Percentiles rank a stretch among this genome's conserved stretches.
These are phyloP conservation scores for Debaryomyces hansenii DNA, from an alignment of 805 yeast genomes.

Conservation along the genomic window DNA sequence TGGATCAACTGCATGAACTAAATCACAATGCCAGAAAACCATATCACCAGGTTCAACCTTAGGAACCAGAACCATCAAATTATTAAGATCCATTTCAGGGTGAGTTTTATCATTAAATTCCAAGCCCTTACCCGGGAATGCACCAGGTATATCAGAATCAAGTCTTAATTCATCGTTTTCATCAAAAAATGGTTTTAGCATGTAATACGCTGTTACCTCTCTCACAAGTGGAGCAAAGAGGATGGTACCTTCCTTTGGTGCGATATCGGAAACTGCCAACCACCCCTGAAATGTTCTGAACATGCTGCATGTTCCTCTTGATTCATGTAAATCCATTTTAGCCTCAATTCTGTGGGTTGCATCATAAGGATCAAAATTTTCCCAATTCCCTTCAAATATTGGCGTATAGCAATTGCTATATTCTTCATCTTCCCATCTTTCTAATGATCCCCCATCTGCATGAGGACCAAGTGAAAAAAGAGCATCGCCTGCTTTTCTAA, in stretches of 20 bases:
- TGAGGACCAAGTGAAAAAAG: slow-evolving; percentile 35
- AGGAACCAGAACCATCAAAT: slow-evolving; percentile 36
- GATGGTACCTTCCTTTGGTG: slow-evolving; percentile 41
- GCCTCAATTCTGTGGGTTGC: slow-evolving; percentile 33
- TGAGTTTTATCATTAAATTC: slow-evolving; percentile 24
- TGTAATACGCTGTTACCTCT: slow-evolving; percentile 36
- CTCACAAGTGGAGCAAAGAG: slow-evolving; percentile 35
- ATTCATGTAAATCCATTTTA: slow-evolving; percentile 29
- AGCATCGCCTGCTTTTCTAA: slow-evolving; percentile 38
- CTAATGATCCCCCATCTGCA: slow-evolving; percentile 43
- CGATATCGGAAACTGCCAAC: slow-evolving; percentile 36
- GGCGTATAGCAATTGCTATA: slow-evolving; percentile 35
- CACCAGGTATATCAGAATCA: slow-evolving; percentile 38
- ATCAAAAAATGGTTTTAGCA: slow-evolving; percentile 41
- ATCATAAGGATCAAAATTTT: slow-evolving; percentile 41
- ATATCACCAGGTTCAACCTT: slow-evolving; percentile 42
- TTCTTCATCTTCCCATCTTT: slow-evolving; percentile 45
- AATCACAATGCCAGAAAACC: slow-evolving; percentile 46
- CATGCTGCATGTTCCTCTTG: slow-evolving; percentile 22
- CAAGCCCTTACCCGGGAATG: slow-evolving; percentile 37
- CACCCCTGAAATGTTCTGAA: slow-evolving; percentile 48
- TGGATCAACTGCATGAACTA: slow-evolving; percentile 41
- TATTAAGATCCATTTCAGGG: slow-evolving; percentile 34
- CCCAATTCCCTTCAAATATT: slow-evolving; percentile 43
- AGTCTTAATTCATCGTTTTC: slow-evolving; percentile 29